Evolutionary conservation across 306 rosid species (phyloP).

Genomic region (Datisca glomerata): DNA sequence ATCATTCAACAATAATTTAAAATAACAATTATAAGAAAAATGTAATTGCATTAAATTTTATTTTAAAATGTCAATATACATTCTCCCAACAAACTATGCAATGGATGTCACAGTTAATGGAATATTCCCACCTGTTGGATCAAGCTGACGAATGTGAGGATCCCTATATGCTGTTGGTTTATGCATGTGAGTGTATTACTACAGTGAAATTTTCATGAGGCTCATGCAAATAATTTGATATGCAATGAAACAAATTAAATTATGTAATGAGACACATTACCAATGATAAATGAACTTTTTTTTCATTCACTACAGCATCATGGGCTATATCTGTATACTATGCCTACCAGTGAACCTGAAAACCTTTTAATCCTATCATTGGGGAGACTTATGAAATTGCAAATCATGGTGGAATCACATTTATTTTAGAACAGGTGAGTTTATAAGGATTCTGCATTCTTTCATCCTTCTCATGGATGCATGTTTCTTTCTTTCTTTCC

Average conservation of each 20-base stretch:
- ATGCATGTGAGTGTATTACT: conserved; percentile 44
- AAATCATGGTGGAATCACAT: conserved; percentile 57
- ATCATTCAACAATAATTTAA: no score
- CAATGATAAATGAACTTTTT: background rate
- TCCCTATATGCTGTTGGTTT: conserved; percentile 61
- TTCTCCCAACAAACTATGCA: conserved; percentile 16
- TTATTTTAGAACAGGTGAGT: conserved; percentile 80
- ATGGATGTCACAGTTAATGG: conserved; percentile 52
- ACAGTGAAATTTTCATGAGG: background rate
- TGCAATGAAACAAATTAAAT: conserved; percentile 3
- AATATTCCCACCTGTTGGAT: conserved; percentile 65
- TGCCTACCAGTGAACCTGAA: conserved; percentile 92
- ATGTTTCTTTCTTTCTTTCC: background rate
- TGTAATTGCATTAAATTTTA: no score
- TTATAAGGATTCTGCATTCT: conserved; percentile 11
- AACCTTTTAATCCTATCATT: conserved; percentile 78
- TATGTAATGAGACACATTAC: background rate
- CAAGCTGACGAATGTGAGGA: conserved; percentile 68
- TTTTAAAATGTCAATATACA: no score
- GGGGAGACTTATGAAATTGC: conserved; percentile 82
- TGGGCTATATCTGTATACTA: conserved; percentile 92
- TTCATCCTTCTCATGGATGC: conserved; percentile 1
- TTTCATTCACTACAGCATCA: conserved; percentile 42
- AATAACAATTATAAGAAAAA: no score
- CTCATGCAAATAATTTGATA: background rate